These are phyloP conservation scores for Umbelopsis vinacea DNA, from an alignment of 192 early-diverging fungal species.

Conservation along the genomic window DNA sequence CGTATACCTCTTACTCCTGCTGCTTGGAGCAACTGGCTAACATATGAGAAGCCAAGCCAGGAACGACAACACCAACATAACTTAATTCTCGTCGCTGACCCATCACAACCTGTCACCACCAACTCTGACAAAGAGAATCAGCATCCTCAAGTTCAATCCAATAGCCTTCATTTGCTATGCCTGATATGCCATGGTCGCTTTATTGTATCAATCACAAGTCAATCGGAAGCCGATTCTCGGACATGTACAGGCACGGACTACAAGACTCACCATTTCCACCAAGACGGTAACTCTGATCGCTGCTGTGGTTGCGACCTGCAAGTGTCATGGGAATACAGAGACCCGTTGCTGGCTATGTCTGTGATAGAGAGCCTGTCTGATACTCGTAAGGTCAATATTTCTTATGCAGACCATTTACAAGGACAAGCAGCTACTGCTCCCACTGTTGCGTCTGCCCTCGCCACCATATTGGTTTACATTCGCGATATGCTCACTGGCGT, in stretches of 20 bases:
- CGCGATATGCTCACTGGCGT: constrained; percentile 29
- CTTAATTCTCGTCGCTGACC: constrained; percentile 2
- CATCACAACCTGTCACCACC: not conserved
- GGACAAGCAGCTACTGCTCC: not conserved
- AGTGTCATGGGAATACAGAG: not conserved
- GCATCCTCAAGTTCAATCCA: not conserved
- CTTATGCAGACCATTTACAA: constrained; percentile 18
- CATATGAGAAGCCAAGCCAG: not conserved
- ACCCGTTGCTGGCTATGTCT: constrained; percentile 19
- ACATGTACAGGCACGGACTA: constrained; percentile 13
- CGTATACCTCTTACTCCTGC: constrained; percentile 19
- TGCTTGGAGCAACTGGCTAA: constrained; percentile 14
- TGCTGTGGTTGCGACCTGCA: constrained; percentile 32
- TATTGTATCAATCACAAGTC: not conserved
- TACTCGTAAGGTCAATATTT: constrained; percentile 19
- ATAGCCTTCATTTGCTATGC: constrained; percentile 6
- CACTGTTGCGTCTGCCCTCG: constrained; percentile 28
- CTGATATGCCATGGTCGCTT: constrained; percentile 6
- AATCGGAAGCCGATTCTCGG: not conserved
- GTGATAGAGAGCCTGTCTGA: constrained; percentile 16
- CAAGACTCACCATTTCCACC: constrained; percentile 35
- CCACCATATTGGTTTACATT: constrained; percentile 25
- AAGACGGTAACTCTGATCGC: not conserved
- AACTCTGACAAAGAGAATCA: constrained; percentile 21
- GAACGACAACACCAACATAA: not conserved